Conservation (phyloP, 1,139 yeast genomes). For the Hansenula anomala region DNA sequence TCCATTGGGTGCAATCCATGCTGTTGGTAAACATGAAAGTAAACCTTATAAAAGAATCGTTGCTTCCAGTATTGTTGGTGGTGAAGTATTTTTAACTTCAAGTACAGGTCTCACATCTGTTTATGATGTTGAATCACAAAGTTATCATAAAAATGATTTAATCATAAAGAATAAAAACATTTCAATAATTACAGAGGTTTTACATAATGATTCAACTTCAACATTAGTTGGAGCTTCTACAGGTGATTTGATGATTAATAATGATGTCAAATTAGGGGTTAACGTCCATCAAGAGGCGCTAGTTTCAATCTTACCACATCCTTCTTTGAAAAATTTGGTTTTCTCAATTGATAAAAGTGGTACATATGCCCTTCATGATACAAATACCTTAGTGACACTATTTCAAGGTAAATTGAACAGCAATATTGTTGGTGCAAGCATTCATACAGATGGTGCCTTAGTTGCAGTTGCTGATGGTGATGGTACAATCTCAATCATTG, state of each 20-base stretch:
- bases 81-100: constrained; percentile 13
- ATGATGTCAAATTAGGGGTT: constrained; percentile 4
- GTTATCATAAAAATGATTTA: constrained; percentile 8
- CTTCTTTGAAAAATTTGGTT: constrained; percentile 24
- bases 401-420: background rate
- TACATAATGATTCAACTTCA: constrained; percentile 3
- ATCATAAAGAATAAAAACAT: constrained; percentile 11
- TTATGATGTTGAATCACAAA: constrained; percentile 13
- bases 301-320: constrained; percentile 26
- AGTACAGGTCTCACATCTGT: constrained; percentile 25
- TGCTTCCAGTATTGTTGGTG: constrained; percentile 4
- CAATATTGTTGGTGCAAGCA: constrained; percentile 27
- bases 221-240: constrained; percentile 14
- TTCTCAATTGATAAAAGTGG: background rate
- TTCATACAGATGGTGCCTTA: constrained; percentile 67
- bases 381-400: background rate
- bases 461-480: constrained; percentile 42
- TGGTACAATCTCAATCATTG: constrained; percentile 39
- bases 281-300: constrained; percentile 17
- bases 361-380: background rate
- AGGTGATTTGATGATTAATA: constrained; percentile 14
- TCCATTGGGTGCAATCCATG: constrained; percentile 8
- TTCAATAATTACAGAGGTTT: constrained; percentile 1
- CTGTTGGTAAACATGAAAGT: constrained; percentile 9
- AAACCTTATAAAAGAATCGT: constrained; percentile 9